phyloP scores from a whole-genome alignment of 176 grass and related monocot genomes.

The Eragrostis nindensis region DNA sequence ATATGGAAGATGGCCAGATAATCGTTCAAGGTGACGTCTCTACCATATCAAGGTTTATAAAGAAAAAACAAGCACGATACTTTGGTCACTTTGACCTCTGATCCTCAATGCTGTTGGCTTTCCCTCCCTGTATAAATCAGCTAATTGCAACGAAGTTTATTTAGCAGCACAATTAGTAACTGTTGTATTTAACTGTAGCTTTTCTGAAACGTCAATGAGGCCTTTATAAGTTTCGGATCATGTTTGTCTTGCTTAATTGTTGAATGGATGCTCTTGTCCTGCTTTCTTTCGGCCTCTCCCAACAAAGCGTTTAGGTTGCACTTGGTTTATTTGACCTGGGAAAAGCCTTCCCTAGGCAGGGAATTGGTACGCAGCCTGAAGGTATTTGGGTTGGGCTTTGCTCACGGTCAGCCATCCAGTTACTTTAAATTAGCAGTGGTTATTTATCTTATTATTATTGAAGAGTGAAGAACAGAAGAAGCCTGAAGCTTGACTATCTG shows the following conservation, averaged over 20 bases:
- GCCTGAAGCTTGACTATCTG: background rate
- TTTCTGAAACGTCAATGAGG: slow-evolving; percentile 15
- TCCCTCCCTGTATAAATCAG: slow-evolving; percentile 4
- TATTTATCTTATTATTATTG: background rate
- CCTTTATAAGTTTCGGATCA: slow-evolving; percentile 39
- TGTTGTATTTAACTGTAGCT: background rate
- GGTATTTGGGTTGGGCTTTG: background rate
- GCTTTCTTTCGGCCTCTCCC: background rate
- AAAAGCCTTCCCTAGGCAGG: background rate
- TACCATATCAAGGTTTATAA: slow-evolving; percentile 69
- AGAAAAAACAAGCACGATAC: slow-evolving; percentile 73
- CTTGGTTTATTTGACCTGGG: background rate
- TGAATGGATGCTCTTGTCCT: slow-evolving; percentile 28
- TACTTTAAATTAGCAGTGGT: background rate
- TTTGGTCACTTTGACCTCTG: slow-evolving; percentile 65
- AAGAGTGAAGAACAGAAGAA: background rate
- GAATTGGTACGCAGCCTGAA: background rate
- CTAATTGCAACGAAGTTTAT: background rate
- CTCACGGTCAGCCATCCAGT: background rate
- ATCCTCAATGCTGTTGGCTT: background rate
- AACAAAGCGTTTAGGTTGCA: background rate
- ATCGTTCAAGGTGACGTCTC: slow-evolving; percentile 68
- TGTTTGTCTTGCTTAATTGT: slow-evolving; percentile 34
- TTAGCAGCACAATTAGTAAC: background rate
- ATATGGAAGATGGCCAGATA: slow-evolving; percentile 91